Conservation (phyloP, 2,329 filamentous ascomycete genomes). For the Arthrinium phaeospermum region DNA sequence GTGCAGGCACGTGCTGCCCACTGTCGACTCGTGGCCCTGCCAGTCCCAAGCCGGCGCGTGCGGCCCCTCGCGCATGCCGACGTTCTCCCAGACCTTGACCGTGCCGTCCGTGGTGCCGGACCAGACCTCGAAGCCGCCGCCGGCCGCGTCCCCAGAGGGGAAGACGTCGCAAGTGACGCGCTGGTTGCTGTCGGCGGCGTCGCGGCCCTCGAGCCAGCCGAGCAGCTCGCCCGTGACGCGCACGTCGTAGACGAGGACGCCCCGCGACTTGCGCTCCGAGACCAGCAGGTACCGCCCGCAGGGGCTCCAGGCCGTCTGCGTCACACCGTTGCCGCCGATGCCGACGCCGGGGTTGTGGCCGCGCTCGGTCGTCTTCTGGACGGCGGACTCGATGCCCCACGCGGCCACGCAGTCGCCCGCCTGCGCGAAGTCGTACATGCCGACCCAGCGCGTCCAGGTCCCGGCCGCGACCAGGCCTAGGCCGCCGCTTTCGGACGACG, state of each 20-base stretch:
- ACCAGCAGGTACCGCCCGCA: slow-evolving; percentile 69
- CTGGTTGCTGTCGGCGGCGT: slow-evolving; percentile 57
- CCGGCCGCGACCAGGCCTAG: slow-evolving; percentile 61
- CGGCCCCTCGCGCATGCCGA: slow-evolving; percentile 54
- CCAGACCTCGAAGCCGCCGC: slow-evolving; percentile 65
- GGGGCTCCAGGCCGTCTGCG: slow-evolving; percentile 65
- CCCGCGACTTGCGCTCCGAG: slow-evolving; percentile 61
- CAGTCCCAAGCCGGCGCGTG: slow-evolving; percentile 56
- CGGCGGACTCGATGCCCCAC: slow-evolving; percentile 63
- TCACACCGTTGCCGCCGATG: slow-evolving; percentile 66
- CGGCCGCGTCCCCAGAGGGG: slow-evolving; percentile 38
- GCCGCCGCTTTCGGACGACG: slow-evolving; percentile 38
- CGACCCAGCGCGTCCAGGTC: slow-evolving; percentile 68
- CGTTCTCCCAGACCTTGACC: slow-evolving; percentile 64
- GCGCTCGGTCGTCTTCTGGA: slow-evolving; percentile 37
- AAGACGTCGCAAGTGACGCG: slow-evolving; percentile 62
- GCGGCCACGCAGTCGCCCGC: slow-evolving; percentile 60
- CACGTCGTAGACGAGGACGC: slow-evolving; percentile 67
- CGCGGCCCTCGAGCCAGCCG: slow-evolving; percentile 56
- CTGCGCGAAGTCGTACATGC: slow-evolving; percentile 65
- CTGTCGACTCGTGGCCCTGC: slow-evolving; percentile 47
- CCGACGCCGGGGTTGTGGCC: slow-evolving; percentile 26
- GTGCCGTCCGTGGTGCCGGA: slow-evolving; percentile 60
- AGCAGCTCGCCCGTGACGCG: slow-evolving; percentile 64
- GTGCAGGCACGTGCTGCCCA: slow-evolving; percentile 59